Evolutionary conservation across 441 rosid genomes (phyloP).

Genomic region (Populus hybrid): DNA sequence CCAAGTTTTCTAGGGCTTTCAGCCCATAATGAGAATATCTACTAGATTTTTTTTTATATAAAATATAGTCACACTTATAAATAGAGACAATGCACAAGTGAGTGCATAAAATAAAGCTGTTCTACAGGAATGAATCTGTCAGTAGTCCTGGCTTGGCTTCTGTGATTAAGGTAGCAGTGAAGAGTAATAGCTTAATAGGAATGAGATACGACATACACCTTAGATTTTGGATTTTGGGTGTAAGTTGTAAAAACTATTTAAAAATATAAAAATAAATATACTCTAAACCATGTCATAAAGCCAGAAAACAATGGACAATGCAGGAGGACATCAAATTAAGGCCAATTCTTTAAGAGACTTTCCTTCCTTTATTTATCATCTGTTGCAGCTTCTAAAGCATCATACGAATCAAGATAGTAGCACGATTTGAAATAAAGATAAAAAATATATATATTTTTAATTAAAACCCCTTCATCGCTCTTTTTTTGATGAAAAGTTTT

Average conservation of each 20-base stretch:
- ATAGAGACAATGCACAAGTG: too few species aligned
- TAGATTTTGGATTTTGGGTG: conserved; percentile 3
- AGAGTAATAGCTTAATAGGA: background rate
- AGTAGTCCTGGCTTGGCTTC: too few species aligned
- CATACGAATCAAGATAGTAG: background rate
- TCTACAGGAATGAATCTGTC: too few species aligned
- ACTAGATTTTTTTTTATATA: background rate
- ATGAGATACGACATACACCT: conserved; percentile 41
- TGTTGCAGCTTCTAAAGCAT: conserved; percentile 31
- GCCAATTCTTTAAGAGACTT: conserved; percentile 71
- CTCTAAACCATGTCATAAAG: conserved; percentile 81
- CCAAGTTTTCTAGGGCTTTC: conserved; percentile 66
- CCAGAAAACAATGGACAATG: conserved; percentile 72
- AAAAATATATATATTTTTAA: too few species aligned
- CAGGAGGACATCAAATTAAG: conserved; percentile 64
- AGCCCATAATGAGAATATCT: conserved; percentile 93
- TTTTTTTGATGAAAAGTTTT: too few species aligned
- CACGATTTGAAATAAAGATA: conserved; percentile 16
- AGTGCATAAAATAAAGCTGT: too few species aligned
- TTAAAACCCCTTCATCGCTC: too few species aligned
- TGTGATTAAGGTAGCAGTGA: too few species aligned
- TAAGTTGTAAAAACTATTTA: too few species aligned
- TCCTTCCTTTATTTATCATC: conserved; percentile 20
- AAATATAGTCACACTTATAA: background rate
- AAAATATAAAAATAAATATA: too few species aligned